Evolutionary conservation across 306 rosid species (phyloP).

Genomic region (Castanea crenata): DNA sequence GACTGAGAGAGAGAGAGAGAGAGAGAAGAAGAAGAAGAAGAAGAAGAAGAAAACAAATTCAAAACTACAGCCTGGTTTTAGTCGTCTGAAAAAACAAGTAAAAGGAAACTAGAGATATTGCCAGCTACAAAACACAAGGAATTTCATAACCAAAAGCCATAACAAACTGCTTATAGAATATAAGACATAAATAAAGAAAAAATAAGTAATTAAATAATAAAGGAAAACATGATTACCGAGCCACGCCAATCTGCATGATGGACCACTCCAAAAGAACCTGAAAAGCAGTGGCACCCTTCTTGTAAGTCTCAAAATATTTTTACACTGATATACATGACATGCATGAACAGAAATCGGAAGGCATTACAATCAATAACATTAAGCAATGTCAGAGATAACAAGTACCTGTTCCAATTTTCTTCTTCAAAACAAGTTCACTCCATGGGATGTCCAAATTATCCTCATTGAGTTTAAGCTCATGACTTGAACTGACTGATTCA

Average conservation of each 20-base stretch:
- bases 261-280: slow-evolving; percentile 97
- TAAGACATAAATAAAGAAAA: not conserved
- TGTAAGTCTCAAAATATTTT: slow-evolving; percentile 13
- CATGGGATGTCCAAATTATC: slow-evolving; percentile 80
- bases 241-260: slow-evolving; percentile 96
- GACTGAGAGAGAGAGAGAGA: too few species aligned
- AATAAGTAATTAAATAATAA: not conserved
- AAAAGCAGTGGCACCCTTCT: slow-evolving; percentile 32
- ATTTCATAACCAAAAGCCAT: too few species aligned
- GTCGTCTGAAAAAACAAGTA: too few species aligned
- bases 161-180: not conserved
- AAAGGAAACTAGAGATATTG: too few species aligned
- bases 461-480: slow-evolving; percentile 40
- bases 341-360: slow-evolving; percentile 7
- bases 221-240: slow-evolving; percentile 58
- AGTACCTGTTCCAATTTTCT: slow-evolving; percentile 85
- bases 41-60: too few species aligned
- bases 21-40: too few species aligned
- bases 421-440: slow-evolving; percentile 72
- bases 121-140: too few species aligned
- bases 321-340: slow-evolving; percentile 8
- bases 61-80: too few species aligned
- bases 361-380: slow-evolving; percentile 11
- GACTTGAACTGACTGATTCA: slow-evolving; percentile 43
- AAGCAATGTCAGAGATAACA: slow-evolving; percentile 9